phyloP scores from a whole-genome alignment of 805 yeast species.

The Schizosaccharomyces cryophilus region DNA sequence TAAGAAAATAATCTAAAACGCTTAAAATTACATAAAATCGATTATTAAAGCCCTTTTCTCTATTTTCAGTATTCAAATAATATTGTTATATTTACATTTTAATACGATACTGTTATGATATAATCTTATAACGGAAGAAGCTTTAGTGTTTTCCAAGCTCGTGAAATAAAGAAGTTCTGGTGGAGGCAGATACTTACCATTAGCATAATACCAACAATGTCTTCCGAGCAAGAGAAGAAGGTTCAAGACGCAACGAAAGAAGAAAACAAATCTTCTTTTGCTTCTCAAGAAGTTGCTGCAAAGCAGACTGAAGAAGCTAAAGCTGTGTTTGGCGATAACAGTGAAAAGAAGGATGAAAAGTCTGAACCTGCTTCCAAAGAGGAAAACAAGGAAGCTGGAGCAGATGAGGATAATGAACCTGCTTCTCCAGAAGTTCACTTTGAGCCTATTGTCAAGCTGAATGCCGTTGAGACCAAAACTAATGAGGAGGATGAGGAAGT shows the following conservation, averaged over 20 bases:
- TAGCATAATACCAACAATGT: neutral
- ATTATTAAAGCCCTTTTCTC: too few relatives aligned
- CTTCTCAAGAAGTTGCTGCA: neutral
- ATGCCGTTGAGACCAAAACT: constrained; percentile 88
- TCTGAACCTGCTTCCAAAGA: neutral
- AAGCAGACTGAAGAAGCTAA: constrained; percentile 1
- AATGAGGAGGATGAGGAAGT: constrained; percentile 79
- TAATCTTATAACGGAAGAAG: too few relatives aligned
- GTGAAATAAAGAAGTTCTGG: neutral
- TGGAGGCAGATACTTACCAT: neutral
- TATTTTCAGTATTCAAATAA: too few relatives aligned
- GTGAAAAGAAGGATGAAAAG: constrained; percentile 13
- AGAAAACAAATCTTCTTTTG: neutral
- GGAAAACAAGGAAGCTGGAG: constrained; percentile 10
- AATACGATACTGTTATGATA: too few relatives aligned
- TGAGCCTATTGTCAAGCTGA: constrained; percentile 85
- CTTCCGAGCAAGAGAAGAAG: neutral
- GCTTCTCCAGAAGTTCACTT: constrained; percentile 74
- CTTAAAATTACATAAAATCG: too few relatives aligned
- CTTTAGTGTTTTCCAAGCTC: neutral
- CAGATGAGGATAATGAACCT: constrained; percentile 26
- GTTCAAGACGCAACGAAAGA: neutral
- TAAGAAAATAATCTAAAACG: too few relatives aligned
- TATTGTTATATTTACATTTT: too few relatives aligned
- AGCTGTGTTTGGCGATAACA: neutral